Percentiles rank a stretch among this genome's conserved stretches.
Conservation (phyloP, 805 yeast genomes). For the Priceomyces carsonii region DNA sequence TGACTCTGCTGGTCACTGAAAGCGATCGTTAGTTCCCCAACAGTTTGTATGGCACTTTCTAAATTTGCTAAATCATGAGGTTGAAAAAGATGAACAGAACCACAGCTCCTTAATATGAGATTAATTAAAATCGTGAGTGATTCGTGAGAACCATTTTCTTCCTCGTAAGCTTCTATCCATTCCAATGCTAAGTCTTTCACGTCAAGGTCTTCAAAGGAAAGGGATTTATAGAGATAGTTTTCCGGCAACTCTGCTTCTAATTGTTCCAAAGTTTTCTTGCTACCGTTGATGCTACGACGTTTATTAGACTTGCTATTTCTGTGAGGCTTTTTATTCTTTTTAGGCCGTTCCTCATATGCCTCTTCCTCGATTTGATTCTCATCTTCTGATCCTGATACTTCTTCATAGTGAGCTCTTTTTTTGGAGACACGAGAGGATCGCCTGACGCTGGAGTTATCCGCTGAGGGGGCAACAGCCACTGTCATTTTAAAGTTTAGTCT, state of each 20-base stretch:
- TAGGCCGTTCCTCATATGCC: conserved; percentile 5
- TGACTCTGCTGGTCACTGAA: conserved; percentile 63
- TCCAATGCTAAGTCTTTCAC: conserved; percentile 37
- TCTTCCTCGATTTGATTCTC: conserved; percentile 7
- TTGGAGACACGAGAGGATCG: conserved; percentile 9
- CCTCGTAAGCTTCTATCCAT: conserved; percentile 35
- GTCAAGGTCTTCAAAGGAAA: conserved; percentile 31
- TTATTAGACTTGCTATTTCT: conserved; percentile 7
- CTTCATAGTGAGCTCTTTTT: conserved; percentile 11
- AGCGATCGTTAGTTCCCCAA: conserved; percentile 66
- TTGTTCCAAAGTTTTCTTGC: conserved; percentile 12
- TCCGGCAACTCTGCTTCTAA: conserved; percentile 26
- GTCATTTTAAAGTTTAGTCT: no score
- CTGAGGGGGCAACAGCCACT: neutral
- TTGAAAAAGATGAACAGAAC: conserved; percentile 65
- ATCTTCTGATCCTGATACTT: conserved; percentile 10
- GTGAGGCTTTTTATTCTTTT: conserved; percentile 6
- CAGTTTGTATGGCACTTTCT: conserved; percentile 72
- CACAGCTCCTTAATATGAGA: conserved; percentile 67
- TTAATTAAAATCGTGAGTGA: conserved; percentile 69
- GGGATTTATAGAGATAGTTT: conserved; percentile 28
- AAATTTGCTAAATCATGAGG: conserved; percentile 73
- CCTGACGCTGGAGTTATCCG: conserved; percentile 6
- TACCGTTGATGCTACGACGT: conserved; percentile 7
- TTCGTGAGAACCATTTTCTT: conserved; percentile 21